Evolutionary conservation across 2,329 filamentous ascomycete species (phyloP), one percentile per base, ranked within the genome.

Genomic region (Botrytis byssoidea): DNA sequence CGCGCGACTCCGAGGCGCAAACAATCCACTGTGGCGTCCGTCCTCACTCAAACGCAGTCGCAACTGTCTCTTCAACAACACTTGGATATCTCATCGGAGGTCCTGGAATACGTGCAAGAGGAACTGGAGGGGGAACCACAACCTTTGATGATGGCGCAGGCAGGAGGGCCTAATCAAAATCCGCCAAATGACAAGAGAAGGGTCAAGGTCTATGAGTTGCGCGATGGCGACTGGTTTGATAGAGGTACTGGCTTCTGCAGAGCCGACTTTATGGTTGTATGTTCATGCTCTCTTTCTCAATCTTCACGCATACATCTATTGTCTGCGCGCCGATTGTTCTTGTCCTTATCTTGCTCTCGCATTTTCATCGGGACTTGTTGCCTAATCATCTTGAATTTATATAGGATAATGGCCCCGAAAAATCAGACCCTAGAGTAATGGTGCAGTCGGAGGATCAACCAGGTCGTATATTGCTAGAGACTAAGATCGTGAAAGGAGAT

Each of bases 211-310:
- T 99, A 99, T 84, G 96, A 98, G 86, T 89, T 99, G 80, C 94
- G 93, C 83, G 94, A 97, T 85, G 97, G 97, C 88, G 96, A 98
- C 89, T 99, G 96, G 96, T 98, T 95, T 82, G 96, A 99, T 85
- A 89, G 95, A 81, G 96, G 96, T 77, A 99, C 96, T 66, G 96
- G 96, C 76, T 98, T 98, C 83, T 98, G 96, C 83, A 93, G 90
- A 74, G 94, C 95, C 66, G 72, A 75, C 8, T 81, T 79, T 66
- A 71, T 77, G 40, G 76, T 78, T 66, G 80, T 81, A 79, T 63
- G 80, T 77, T 59, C 32, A 32, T 18, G 51, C 59, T 12, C 37
- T 40, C 32, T n/a, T 63, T 32, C 64, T 72, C 63, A 66, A n/a
- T 57, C 70, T 69, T 60, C 69, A 72, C 10, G 14, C 46, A 40